Base-by-base conservation (phyloP, 1,139 yeast genomes). In the Candida albicans region DNA sequence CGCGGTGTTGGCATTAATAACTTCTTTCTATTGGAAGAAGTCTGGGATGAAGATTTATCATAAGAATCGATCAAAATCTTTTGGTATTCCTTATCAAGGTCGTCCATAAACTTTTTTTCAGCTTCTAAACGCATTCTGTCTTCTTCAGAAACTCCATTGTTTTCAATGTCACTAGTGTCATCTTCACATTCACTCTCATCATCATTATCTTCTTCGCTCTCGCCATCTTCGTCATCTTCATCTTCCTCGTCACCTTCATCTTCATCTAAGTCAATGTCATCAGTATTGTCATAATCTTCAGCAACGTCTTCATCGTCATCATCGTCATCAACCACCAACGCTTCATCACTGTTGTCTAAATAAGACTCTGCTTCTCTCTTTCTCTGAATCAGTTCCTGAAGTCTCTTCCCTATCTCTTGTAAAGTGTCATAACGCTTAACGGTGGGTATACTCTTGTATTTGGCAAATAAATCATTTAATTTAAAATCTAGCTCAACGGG, bases 401-500 rank as follows among this genome's bases (percentile, higher is more conserved):
- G 61, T 12, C 59, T 61, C 4, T 48, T 45, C 3, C 75, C 63
- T 10, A 82, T 71, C 34, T 77, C 81, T 36, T 59, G 65, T 35
- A 77, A 56, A 18, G 57, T 64, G 1, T 49, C 55, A n/a, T 76
- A 68, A 42, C 80, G 62, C 33, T 58, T 61, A 48, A 76, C 64
- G 0, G 62, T 58, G 1, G 51, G 47, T 18, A 51, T 40, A 28
- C 52, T 45, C 35, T 48, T 39, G 35, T 54, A 59, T 38, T 60
- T 58, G 2, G 61, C 63, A 49, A 77, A 77, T 29, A 77, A 66
- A 40, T 72, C 76, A 28, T 60, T 61, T n/a, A 87, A 56, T 38
- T 69, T 74, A 52, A 81, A 82, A 42, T 77, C 77, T 4, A 80
- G 65, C 39, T 87, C 96, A 52, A 77, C 68, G 0, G 96, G 91